Base-by-base conservation (phyloP, 1,284 basidiomycete genomes). In the Wallemia ichthyophaga region DNA sequence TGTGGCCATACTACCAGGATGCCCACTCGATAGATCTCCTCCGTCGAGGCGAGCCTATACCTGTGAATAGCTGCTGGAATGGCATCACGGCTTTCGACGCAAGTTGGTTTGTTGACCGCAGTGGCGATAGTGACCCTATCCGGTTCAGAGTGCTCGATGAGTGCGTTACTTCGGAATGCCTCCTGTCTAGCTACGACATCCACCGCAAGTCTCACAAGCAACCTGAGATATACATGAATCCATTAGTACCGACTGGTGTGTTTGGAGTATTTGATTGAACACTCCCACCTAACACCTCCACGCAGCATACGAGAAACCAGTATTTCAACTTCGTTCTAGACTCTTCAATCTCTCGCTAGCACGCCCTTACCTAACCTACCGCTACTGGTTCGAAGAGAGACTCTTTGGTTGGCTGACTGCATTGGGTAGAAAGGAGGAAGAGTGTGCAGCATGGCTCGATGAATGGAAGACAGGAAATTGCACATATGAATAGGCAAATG, bases 31-130 rank as follows among this genome's bases (percentile, higher is more conserved):
- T 65, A 58, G 65, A 62, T 66, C 72, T 27, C n/a, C 68, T 73
- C 61, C 66, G 67, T 59, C 60, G 61, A 27, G 72, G 73, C 27
- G 67, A 70, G 31, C 73, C 74, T 1, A 72, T 75, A n/a, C 71
- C 73, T 9, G 76, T 77, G 2, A 73, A 75, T 58, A 65, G 73
- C 0, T 79, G 77, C 67, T 78, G 78, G 78, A 79, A 79, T 65
- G 78, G 78, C 25, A 74, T 76, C 60, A 72, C 73, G 53, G 74
- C 71, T 0, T 74, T 78, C 63, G 63, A 66, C 21, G 71, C 76
- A 0, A 73, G 72, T 56, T 74, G 75, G 27, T 66, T 76, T 60
- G 66, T 74, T 1, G 64, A 62, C 32, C 72, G 70, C 2, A 62
- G 71, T 21, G 64, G 67, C 7, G 68, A 70, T 60, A 61, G 61